A percentile compares a stretch with the other conserved stretches of the same genome.
Evolutionary conservation across 306 rosid genomes (phyloP).

Genomic region (Begonia masoniana): DNA sequence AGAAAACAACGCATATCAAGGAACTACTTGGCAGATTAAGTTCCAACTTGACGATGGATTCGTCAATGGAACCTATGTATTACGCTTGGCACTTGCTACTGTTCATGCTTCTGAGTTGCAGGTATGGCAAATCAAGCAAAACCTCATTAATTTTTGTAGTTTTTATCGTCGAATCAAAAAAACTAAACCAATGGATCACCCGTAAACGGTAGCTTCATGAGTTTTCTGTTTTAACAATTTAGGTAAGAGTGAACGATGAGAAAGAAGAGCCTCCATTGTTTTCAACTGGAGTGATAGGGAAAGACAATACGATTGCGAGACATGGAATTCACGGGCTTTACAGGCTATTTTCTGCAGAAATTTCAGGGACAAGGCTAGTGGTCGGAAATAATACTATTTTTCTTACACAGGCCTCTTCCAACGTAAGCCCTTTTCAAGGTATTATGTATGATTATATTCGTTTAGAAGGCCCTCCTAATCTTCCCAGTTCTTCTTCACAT

Average conservation of each 20-base stretch:
- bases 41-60: conserved; percentile 14
- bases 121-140: conserved; percentile 9
- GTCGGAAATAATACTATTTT: conserved; percentile 13
- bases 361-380: background rate
- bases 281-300: conserved; percentile 3
- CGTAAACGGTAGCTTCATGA: no score
- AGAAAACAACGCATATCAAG: conserved; percentile 18
- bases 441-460: conserved; percentile 20
- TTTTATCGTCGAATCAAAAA: background rate
- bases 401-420: conserved; percentile 6
- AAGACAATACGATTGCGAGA: conserved; percentile 9
- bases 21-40: conserved; percentile 37
- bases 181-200: no score
- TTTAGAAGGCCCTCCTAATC: conserved; percentile 15
- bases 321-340: conserved; percentile 22
- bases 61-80: conserved; percentile 11
- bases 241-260: conserved; percentile 6
- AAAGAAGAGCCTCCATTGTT: conserved; percentile 1
- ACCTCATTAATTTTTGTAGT: background rate
- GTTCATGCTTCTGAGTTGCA: conserved; percentile 24
- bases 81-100: conserved; percentile 32
- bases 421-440: conserved; percentile 4
- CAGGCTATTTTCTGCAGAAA: conserved; percentile 2
- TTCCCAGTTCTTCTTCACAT: no score
- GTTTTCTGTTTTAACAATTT: background rate